Base-by-base conservation (phyloP, 495 filamentous ascomycete species). In the Wilcoxina mikolae region DNA sequence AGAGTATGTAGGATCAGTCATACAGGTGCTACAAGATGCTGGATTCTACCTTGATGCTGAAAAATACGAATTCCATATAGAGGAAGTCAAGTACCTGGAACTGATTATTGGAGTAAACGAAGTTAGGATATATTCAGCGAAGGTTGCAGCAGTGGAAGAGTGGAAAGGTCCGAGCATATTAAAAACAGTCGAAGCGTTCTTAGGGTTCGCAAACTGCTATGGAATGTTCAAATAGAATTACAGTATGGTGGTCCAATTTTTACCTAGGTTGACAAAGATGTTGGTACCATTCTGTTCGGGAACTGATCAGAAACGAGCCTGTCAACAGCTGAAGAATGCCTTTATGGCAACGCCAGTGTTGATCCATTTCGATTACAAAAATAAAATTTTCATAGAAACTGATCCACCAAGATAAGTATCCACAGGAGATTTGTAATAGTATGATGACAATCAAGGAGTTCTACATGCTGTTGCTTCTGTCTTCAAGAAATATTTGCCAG, bases 31-130 rank as follows among this genome's bases (percentile, higher is more conserved):
- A 9, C n/a, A 10, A 10, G 52, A 58, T 2, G 55, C 51, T 18
- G 55, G 59, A 2, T 51, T 71, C 2, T 41, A 65, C 27, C 26
- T 67, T 4, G 56, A 68, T 26, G 63, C 68, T 17, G 57, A 62
- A 20, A 70, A 71, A 52, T 66, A 61, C 56, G 27, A 44, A 4
- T 60, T 62, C 22, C 23, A 54, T 23, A 3, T 5, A 2, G 18
- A 31, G 25, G 26, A 45, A 25, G 55, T 52, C 15, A 44, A 35
- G 3, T 60, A 58, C 25, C 31, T 60, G 18, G 58, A 56, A 35
- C 26, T 54, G 2, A 54, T 53, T 12, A 51, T 71, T 15, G 46
- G 15, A n/a, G 58, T 38, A n/a, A 33, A 65, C 0, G 54, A 57
- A 2, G 59, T 71, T 11, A 35, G 51, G 23, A 69, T 70, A 42